Conservation (phyloP, 768 basidiomycete species). For the Podaxis sp. region DNA sequence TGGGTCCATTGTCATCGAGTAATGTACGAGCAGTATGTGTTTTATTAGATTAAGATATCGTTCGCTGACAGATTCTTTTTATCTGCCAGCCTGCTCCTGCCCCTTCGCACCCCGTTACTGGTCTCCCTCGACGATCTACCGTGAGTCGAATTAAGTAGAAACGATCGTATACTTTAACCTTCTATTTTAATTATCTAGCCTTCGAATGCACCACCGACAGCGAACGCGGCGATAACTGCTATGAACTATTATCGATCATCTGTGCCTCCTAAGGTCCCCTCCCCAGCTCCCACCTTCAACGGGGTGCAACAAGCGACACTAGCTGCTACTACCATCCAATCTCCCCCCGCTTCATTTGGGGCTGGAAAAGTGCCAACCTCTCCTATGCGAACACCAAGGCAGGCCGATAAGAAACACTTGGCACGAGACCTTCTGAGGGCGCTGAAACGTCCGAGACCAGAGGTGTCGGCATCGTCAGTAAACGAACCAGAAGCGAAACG, state of each 20-base stretch:
- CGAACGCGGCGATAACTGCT: neutral
- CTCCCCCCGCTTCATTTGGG: neutral
- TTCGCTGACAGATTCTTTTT: neutral
- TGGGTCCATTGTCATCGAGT: neutral
- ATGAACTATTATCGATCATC: neutral
- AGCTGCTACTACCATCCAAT: neutral
- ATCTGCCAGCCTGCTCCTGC: neutral
- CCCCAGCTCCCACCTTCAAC: neutral
- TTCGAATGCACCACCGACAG: neutral
- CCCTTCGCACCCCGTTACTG: neutral
- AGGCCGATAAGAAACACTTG: slow-evolving; percentile 47
- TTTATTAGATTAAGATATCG: neutral
- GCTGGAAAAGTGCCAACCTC: neutral
- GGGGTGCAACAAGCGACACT: neutral
- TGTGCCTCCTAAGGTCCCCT: neutral
- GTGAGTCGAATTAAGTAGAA: neutral
- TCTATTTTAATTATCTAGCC: neutral
- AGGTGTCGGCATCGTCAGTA: slow-evolving; percentile 4
- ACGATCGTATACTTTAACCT: neutral
- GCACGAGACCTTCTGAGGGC: slow-evolving; percentile 56
- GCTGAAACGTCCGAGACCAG: slow-evolving; percentile 33
- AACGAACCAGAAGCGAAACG: slow-evolving; percentile 18
- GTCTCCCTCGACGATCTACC: neutral
- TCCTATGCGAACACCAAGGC: slow-evolving; percentile 25
- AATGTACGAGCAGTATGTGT: neutral